phyloP scores from a whole-genome alignment of 169 alveolate genomes.

The Plasmodium inui region DNA sequence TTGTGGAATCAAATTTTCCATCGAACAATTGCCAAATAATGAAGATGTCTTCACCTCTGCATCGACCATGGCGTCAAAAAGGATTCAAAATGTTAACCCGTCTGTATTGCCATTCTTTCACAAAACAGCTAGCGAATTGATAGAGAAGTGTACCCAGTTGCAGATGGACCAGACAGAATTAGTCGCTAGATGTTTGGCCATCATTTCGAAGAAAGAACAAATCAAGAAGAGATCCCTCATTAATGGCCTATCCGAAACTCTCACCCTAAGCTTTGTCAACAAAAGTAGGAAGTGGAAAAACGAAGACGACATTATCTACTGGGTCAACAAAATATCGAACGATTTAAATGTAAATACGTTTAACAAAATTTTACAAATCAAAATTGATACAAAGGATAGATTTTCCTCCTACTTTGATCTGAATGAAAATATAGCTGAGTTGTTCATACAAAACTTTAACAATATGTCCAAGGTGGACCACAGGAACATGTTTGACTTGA shows the following conservation, averaged over 20 bases:
- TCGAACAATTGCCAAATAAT: constrained; percentile 42
- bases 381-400: constrained; percentile 56
- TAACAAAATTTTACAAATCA: constrained; percentile 60
- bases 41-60: constrained; percentile 56
- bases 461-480: constrained; percentile 47
- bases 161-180: constrained; percentile 36
- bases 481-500: constrained; percentile 30
- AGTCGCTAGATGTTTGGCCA: constrained; percentile 51
- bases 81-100: constrained; percentile 30
- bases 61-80: constrained; percentile 44
- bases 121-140: constrained; percentile 44
- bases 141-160: constrained; percentile 1
- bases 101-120: constrained; percentile 54
- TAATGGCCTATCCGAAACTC: constrained; percentile 40
- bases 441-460: constrained; percentile 46
- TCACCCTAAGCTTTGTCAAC: constrained; percentile 34
- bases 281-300: constrained; percentile 67
- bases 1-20: constrained; percentile 61
- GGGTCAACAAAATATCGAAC: constrained; percentile 55
- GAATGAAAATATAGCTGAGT: constrained; percentile 46
- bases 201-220: constrained; percentile 54
- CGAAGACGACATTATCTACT: constrained; percentile 43
- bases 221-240: constrained; percentile 54
- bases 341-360: constrained; percentile 54
- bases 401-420: constrained; percentile 52